Conservation (phyloP, 2,329 filamentous ascomycete genomes). For the Aspergillus fijiensis region DNA sequence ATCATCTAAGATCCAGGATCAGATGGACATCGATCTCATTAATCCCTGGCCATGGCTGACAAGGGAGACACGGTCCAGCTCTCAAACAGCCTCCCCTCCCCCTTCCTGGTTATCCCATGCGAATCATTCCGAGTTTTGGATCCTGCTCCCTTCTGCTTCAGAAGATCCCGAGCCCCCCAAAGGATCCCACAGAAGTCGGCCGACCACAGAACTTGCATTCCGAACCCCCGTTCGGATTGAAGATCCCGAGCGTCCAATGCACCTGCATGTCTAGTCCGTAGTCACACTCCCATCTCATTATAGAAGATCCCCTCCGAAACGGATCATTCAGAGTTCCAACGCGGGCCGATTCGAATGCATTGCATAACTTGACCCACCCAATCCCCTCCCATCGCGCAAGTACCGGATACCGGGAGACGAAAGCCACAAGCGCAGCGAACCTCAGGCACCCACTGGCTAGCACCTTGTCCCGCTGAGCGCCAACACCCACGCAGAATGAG, state of each 20-base stretch:
- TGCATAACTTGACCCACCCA: not conserved
- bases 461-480: not conserved
- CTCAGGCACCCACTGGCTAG: not conserved
- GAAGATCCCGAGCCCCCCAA: not conserved
- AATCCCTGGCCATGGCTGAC: not conserved
- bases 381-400: not conserved
- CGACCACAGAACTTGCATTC: not conserved
- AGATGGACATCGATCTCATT: not conserved
- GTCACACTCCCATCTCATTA: not conserved
- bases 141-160: not conserved
- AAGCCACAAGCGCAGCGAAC: not conserved
- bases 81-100: not conserved
- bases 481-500: not conserved
- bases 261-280: not conserved
- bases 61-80: not conserved
- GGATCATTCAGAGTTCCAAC: not conserved
- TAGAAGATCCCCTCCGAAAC: not conserved
- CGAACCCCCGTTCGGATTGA: not conserved
- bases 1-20: not conserved
- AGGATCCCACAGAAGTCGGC: not conserved
- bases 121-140: not conserved
- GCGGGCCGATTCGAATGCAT: not conserved
- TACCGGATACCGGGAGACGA: not conserved
- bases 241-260: not conserved
- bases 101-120: not conserved